A percentile compares a stretch with the other conserved stretches of the same genome.
phyloP scores from a whole-genome alignment of 331 rosid genomes.

The Pyracantha coccinea region DNA sequence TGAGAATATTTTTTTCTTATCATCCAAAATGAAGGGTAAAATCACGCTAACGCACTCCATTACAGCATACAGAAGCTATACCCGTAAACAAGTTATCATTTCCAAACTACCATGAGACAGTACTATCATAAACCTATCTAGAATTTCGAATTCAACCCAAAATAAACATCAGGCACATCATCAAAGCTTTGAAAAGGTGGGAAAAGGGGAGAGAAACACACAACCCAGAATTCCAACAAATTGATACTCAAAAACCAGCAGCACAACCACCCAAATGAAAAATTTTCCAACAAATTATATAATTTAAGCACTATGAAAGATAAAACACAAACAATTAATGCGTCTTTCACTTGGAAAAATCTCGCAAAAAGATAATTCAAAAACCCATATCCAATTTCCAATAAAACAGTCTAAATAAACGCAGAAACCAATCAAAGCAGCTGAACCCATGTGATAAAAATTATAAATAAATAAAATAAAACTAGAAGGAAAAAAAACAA shows the following conservation, averaged over 20 bases:
- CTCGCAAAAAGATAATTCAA: background rate
- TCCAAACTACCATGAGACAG: background rate
- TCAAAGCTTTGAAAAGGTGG: background rate
- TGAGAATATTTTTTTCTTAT: background rate
- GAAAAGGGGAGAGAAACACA: background rate
- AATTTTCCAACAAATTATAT: background rate
- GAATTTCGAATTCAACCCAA: background rate
- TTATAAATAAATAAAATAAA: background rate
- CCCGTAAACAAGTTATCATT: background rate
- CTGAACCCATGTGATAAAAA: slow-evolving; percentile 6
- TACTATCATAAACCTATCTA: no score
- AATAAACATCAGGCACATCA: background rate
- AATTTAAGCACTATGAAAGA: background rate
- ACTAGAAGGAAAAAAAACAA: background rate
- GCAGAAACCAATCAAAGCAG: background rate
- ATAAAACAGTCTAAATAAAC: background rate
- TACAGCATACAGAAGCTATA: background rate
- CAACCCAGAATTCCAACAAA: background rate
- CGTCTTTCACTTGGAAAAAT: background rate
- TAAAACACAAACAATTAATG: background rate
- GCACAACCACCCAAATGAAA: background rate
- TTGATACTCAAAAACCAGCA: background rate
- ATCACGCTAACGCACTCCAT: background rate
- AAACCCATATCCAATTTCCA: slow-evolving; percentile 11
- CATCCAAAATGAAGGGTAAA: background rate